Percentiles rank a stretch among this genome's conserved stretches.
Conservation (phyloP, 352 stramenopile genomes). For the Pythium oligandrum region DNA sequence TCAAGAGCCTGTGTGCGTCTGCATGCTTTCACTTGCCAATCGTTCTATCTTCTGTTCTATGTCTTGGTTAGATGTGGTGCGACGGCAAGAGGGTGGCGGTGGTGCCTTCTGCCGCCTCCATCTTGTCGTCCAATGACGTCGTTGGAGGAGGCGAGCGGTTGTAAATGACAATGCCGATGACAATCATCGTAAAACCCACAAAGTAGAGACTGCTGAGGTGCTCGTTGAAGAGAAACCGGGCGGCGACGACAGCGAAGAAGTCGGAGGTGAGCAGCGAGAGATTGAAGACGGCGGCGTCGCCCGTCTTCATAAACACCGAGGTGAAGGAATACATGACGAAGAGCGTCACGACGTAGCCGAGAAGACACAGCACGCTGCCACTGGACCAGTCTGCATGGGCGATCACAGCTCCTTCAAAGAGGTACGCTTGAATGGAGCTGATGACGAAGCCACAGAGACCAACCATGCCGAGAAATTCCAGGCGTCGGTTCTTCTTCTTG, state of each 20-base stretch:
- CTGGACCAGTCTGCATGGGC: constrained; percentile 42
- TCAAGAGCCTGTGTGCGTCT: no score
- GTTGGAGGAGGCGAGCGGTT: constrained; percentile 46
- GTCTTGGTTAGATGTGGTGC: neutral
- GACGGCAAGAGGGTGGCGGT: constrained; percentile 12
- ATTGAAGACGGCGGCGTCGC: constrained; percentile 95
- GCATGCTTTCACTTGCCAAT: no score
- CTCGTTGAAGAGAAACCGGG: constrained; percentile 87
- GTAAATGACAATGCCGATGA: constrained; percentile 70
- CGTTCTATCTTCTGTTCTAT: no score
- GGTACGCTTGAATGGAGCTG: constrained; percentile 69
- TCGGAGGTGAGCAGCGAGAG: constrained; percentile 95
- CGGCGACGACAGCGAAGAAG: constrained; percentile 90
- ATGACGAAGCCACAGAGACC: constrained; percentile 91
- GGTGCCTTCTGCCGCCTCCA: constrained; percentile 27
- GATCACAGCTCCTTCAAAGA: constrained; percentile 74
- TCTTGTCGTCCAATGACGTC: constrained; percentile 27
- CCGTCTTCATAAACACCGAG: constrained; percentile 72
- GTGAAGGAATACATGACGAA: constrained; percentile 91
- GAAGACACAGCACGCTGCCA: constrained; percentile 47
- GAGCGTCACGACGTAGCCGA: constrained; percentile 75
- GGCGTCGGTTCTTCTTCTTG: constrained; percentile 74
- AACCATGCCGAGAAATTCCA: constrained; percentile 95
- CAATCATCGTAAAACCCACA: constrained; percentile 79
- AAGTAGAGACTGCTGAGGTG: constrained; percentile 82